A percentile compares a stretch with the other conserved stretches of the same genome.
Conservation (phyloP, 495 filamentous ascomycete genomes). For the Physcia stellaris region DNA sequence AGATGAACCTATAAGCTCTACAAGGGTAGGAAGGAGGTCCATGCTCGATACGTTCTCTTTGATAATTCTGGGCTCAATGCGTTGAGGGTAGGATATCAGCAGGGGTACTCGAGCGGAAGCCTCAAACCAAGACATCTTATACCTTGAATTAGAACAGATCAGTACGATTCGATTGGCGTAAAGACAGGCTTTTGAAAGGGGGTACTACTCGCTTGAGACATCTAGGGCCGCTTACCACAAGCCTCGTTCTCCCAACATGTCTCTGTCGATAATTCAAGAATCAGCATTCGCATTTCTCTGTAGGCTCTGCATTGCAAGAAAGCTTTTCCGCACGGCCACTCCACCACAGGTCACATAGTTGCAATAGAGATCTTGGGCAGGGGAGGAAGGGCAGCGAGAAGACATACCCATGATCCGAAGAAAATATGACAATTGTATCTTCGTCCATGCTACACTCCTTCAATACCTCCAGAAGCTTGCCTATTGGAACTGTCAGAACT, state of each 20-base stretch:
- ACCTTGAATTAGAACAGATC: no score
- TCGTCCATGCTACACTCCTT: conserved; percentile 62
- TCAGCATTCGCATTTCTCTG: no score
- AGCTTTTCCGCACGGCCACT: no score
- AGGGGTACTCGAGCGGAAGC: conserved; percentile 71
- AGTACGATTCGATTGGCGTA: no score
- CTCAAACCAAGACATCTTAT: conserved; percentile 91
- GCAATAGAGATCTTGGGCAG: no score
- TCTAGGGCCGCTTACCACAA: conserved; percentile 40
- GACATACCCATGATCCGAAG: conserved; percentile 82
- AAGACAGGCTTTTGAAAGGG: no score
- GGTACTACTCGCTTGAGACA: no score
- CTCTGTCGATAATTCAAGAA: no score
- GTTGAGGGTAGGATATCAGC: conserved; percentile 56
- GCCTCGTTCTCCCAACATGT: conserved; percentile 82
- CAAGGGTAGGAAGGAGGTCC: conserved; percentile 74
- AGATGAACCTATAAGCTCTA: conserved; percentile 57
- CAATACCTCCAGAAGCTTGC: conserved; percentile 58
- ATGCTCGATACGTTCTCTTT: conserved; percentile 69
- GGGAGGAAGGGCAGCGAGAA: no score
- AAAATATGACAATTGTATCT: conserved; percentile 77
- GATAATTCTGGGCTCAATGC: conserved; percentile 54
- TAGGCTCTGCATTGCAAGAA: no score
- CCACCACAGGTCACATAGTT: no score
- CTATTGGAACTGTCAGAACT: no score